phyloP scores from a whole-genome alignment of 2,329 filamentous ascomycete species.

The Fusarium abutilonis region DNA sequence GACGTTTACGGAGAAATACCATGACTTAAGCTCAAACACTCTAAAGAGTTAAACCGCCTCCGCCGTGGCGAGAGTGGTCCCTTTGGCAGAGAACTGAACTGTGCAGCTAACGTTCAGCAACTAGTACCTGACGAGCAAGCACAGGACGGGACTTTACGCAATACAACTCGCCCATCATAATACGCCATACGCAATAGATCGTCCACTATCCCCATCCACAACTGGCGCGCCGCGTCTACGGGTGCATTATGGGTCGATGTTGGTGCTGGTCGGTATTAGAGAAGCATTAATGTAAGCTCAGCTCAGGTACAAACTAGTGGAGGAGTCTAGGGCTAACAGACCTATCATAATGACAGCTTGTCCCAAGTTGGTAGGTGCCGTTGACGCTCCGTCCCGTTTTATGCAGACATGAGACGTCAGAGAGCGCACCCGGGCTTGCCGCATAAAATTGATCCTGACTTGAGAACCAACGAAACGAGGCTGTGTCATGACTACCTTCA shows the following conservation, averaged over 20 bases:
- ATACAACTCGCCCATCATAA: slow-evolving; percentile 35
- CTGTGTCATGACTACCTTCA: slow-evolving; percentile 10
- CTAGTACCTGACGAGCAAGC: too few species aligned
- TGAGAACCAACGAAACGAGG: slow-evolving; percentile 1
- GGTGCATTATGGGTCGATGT: slow-evolving; percentile 12
- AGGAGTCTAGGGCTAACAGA: slow-evolving; percentile 14
- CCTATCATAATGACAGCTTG: slow-evolving; percentile 7
- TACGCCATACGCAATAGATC: slow-evolving; percentile 35
- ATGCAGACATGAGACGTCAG: slow-evolving; percentile 35
- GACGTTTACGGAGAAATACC: slow-evolving; percentile 13
- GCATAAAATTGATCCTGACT: slow-evolving; percentile 44
- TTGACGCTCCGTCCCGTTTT: slow-evolving; percentile 37
- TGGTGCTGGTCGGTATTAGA: slow-evolving; percentile 13
- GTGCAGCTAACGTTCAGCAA: neutral
- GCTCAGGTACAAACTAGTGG: slow-evolving; percentile 32
- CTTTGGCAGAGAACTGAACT: neutral
- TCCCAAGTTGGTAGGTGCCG: slow-evolving; percentile 41
- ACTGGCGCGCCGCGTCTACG: slow-evolving; percentile 24
- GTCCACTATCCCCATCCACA: slow-evolving; percentile 36
- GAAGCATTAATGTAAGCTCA: slow-evolving; percentile 25
- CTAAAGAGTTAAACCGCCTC: slow-evolving; percentile 15
- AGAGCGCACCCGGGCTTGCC: slow-evolving; percentile 40
- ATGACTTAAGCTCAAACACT: slow-evolving; percentile 8
- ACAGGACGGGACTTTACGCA: slow-evolving; percentile 37
- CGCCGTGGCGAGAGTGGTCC: slow-evolving; percentile 9